Evolutionary conservation across 2,329 filamentous ascomycete genomes (phyloP), one percentile per base, ranked within the genome.

Genomic region (Metarhizium album): DNA sequence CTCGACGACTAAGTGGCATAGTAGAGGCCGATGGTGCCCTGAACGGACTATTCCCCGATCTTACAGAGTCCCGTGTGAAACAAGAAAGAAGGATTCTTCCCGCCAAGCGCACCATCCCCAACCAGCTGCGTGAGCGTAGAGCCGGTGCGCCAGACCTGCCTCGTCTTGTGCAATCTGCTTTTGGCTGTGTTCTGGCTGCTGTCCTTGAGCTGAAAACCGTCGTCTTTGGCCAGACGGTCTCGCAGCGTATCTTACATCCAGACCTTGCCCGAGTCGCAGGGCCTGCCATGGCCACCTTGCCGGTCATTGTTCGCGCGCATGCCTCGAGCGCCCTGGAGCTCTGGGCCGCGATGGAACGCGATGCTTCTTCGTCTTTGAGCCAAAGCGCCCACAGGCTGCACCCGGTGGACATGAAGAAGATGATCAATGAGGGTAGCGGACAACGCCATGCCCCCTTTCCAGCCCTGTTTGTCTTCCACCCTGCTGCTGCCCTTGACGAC

Each of bases 401-500:
- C 23, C 58, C 59, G 2, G 57, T 58, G 2, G 58, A 60, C 27
- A 46, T 60, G 20, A 59, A 58, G 46, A 59, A 49, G 29, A 52
- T 59, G 16, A 31, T 58, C 42, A 58, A 59, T 23, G 45, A 56
- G n/a, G 55, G 53, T 27, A 54, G 49, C 29, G 54, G 48, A n/a
- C 46, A 52, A 27, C 46, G 49, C 4, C 33, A 57, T n/a, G 50
- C 55, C 9, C 55, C 56, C 9, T 60, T 59, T 37, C 54, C 59
- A 11, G 60, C 49, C 22, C 49, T 62, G 11, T 59, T 61, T 46
- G 60, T 62, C 33, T 60, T 53, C 31, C 60, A 59, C 24, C 60
- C 59, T 6, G 49, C 49, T 14, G 20, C 23, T 1, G 46, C 48
- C 22, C 13, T 37, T 1, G 20, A 49, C 8, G 20, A 20, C 5